Evolutionary conservation across 2,329 filamentous ascomycete genomes (phyloP).

Genomic region (Phaeophleospora eucalypticola): DNA sequence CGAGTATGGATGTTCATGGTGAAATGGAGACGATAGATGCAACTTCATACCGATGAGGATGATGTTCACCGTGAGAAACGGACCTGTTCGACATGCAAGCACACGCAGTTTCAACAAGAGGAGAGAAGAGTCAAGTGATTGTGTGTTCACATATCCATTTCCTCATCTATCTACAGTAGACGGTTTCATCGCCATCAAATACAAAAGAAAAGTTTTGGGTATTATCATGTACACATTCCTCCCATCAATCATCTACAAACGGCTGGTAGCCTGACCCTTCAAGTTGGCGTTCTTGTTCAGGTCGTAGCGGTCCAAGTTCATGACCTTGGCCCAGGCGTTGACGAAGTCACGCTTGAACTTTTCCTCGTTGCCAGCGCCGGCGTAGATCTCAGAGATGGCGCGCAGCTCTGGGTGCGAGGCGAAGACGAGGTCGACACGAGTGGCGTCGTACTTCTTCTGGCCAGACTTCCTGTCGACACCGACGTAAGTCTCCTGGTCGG

Average conservation of each 20-base stretch:
- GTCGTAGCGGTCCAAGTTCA: conserved; percentile 69
- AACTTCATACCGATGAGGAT: no score
- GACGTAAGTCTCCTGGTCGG: conserved; percentile 55
- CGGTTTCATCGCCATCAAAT: neutral
- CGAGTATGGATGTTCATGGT: no score
- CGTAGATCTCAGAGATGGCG: conserved; percentile 68
- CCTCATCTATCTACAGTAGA: neutral
- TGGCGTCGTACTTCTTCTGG: conserved; percentile 63
- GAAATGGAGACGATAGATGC: no score
- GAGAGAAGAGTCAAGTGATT: no score
- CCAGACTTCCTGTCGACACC: conserved; percentile 64
- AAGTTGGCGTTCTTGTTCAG: conserved; percentile 25
- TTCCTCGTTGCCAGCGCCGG: conserved; percentile 52
- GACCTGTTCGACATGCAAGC: no score
- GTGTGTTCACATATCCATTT: neutral
- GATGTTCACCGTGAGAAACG: no score
- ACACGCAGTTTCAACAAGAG: no score
- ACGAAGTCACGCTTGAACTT: conserved; percentile 71
- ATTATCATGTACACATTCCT: neutral
- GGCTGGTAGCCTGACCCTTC: conserved; percentile 10
- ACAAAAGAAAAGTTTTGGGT: neutral
- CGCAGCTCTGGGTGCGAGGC: conserved; percentile 72
- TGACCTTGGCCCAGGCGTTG: conserved; percentile 68
- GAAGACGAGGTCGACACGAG: conserved; percentile 66
- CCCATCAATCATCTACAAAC: conserved; percentile 5